Conservation (phyloP, 2,329 filamentous ascomycete species). For the Didymella pinodella region DNA sequence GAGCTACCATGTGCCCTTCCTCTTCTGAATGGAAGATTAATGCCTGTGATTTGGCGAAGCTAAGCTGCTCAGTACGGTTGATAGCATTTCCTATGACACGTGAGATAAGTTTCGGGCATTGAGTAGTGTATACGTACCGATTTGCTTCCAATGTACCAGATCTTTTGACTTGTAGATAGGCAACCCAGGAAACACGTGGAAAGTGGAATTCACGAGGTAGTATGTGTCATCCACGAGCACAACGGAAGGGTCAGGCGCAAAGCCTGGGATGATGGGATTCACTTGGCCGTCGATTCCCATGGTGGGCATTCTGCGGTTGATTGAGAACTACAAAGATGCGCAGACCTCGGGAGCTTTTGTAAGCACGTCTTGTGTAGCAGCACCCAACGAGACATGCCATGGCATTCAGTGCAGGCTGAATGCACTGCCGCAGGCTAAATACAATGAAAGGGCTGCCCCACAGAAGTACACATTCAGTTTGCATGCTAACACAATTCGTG, state of each 20-base stretch:
- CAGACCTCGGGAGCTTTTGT: background rate
- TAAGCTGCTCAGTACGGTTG: background rate
- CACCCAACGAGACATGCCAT: background rate
- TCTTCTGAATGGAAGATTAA: conserved; percentile 1
- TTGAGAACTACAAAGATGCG: too few relatives aligned
- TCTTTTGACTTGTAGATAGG: background rate
- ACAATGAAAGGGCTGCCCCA: background rate
- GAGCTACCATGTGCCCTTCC: background rate
- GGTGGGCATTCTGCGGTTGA: background rate
- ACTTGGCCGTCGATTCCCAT: background rate
- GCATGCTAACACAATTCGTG: background rate
- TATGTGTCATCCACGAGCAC: background rate
- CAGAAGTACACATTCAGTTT: background rate
- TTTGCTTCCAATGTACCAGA: background rate
- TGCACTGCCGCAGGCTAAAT: background rate
- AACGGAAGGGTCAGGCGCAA: background rate
- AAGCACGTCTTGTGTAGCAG: background rate
- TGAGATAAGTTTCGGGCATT: background rate
- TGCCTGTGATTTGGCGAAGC: background rate
- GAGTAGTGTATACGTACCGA: background rate
- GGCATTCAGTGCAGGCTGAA: background rate
- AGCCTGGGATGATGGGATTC: background rate
- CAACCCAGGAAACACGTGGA: background rate
- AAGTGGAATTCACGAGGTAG: background rate
- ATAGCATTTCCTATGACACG: background rate